These are phyloP conservation scores for Plantago elongata DNA, from an alignment of 257 asterid species.

Conservation along the genomic window DNA sequence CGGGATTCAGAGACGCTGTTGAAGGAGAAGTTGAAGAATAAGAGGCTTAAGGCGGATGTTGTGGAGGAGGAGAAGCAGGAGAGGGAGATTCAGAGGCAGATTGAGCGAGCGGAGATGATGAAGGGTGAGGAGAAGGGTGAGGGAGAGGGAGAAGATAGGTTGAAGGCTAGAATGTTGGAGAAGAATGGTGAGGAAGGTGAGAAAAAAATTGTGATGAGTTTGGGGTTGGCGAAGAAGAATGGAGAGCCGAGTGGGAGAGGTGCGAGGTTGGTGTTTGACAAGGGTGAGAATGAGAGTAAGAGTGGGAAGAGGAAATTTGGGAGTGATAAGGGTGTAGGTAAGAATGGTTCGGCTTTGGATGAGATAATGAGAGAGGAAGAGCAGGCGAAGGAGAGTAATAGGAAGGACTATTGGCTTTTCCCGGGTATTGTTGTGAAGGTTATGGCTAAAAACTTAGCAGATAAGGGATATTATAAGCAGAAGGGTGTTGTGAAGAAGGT, in stretches of 20 bases:
- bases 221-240: slow-evolving; percentile 44
- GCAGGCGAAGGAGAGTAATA: slow-evolving; percentile 69
- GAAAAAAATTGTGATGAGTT: slow-evolving; percentile 52
- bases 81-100: slow-evolving; percentile 75
- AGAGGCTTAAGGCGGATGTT: slow-evolving; percentile 67
- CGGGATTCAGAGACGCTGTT: slow-evolving; percentile 83
- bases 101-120: slow-evolving; percentile 78
- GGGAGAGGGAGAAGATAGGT: slow-evolving; percentile 25
- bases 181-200: slow-evolving; percentile 58
- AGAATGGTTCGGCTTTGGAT: slow-evolving; percentile 47
- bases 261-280: slow-evolving; percentile 48
- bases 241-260: slow-evolving; percentile 35
- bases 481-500: slow-evolving; percentile 75
- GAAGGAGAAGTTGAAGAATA: slow-evolving; percentile 90
- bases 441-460: slow-evolving; percentile 79
- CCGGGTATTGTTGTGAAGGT: slow-evolving; percentile 84
- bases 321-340: neutral
- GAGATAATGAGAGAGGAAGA: slow-evolving; percentile 87
- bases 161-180: slow-evolving; percentile 35
- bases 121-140: slow-evolving; percentile 20
- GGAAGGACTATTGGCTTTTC: slow-evolving; percentile 94
- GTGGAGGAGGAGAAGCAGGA: slow-evolving; percentile 92
- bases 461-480: slow-evolving; percentile 82
- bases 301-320: slow-evolving; percentile 31
- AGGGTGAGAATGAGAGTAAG: slow-evolving; percentile 41